Evolutionary conservation across 2,329 filamentous ascomycete genomes (phyloP), one percentile per base, ranked within the genome.

Genomic region (Talaromyces piceae): DNA sequence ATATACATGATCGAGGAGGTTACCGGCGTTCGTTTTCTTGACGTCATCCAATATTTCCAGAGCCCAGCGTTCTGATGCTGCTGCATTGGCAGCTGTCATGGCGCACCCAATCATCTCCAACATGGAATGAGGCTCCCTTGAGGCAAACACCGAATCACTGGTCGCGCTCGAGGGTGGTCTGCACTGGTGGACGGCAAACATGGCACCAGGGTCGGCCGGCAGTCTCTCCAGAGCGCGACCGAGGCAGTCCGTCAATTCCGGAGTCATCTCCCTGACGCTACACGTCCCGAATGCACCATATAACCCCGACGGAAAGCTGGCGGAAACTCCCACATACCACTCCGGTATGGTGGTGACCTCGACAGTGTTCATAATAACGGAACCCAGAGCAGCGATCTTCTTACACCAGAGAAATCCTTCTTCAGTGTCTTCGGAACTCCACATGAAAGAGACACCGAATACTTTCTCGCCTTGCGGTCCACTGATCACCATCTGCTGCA

Each of bases 31-130:
- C 8, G 41, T 49, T 16, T 45, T 16, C 22, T 30, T 16, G 22
- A 52, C 12, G 16, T 49, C 39, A 2, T 41, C 68, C 72, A 4
- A 61, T 57, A 1, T 57, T 61, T 18, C 60, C 57, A 4, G 66
- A 45, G 9, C 66, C 63, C 66, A 68, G 18, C 61, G 53, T 3
- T 57, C 52, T 16, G 57, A 53, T 16, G 56, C 58, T 4, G 55
- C 48, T 39, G 61, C 56, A 0, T 62, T 59, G 8, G 63, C 59
- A 12, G 53, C 50, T 2, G 57, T 54, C 6, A 47, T 39, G 4
- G 61, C 58, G 23, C 57, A 58, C 0, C 64, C 56, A 1, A 72
- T 33, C 22, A 72, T 58, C 54, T 73, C 68, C 5, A 72, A n/a
- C 55, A 70, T 59, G 44, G 63, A 61, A 52, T 73, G 68, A 11